A percentile compares a stretch with the other conserved stretches of the same genome.
phyloP scores from a whole-genome alignment of 2,329 filamentous ascomycete species.

The Nigrospora oryzae region DNA sequence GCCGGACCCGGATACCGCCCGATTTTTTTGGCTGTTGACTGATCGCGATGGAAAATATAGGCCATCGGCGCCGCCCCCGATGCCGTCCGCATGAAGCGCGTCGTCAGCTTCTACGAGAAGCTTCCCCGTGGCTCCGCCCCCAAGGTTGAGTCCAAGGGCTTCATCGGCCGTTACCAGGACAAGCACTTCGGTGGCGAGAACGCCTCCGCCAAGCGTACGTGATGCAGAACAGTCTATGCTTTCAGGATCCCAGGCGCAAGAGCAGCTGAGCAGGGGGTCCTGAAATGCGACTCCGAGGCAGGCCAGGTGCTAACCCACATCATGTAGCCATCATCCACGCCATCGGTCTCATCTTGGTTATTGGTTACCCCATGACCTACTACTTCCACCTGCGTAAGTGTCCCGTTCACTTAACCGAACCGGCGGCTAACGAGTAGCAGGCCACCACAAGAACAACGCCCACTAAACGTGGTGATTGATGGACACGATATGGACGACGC shows the following conservation, averaged over 20 bases:
- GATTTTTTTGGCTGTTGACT: constrained; percentile 24
- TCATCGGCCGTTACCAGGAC: constrained; percentile 81
- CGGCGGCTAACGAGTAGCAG: constrained; percentile 33
- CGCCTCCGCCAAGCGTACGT: constrained; percentile 78
- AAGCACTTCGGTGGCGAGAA: constrained; percentile 90
- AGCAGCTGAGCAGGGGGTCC: neutral
- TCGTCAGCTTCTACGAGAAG: constrained; percentile 98
- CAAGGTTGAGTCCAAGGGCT: constrained; percentile 70
- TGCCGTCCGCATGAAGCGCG: constrained; percentile 94
- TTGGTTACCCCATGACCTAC: constrained; percentile 98
- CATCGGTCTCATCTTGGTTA: constrained; percentile 65
- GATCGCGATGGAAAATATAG: constrained; percentile 35
- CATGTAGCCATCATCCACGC: constrained; percentile 75
- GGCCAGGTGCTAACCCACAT: constrained; percentile 12
- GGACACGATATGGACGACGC: neutral
- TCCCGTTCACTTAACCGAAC: neutral
- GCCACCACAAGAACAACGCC: constrained; percentile 99
- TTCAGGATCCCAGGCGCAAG: too few species aligned
- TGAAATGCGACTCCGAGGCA: neutral
- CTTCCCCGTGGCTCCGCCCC: constrained; percentile 89
- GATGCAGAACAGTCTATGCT: neutral
- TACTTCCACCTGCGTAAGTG: constrained; percentile 97
- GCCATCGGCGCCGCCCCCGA: constrained; percentile 91
- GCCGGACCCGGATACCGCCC: neutral
- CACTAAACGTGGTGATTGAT: constrained; percentile 53